Base-by-base conservation (phyloP, 768 basidiomycete species). In the Panellus pusillus region DNA sequence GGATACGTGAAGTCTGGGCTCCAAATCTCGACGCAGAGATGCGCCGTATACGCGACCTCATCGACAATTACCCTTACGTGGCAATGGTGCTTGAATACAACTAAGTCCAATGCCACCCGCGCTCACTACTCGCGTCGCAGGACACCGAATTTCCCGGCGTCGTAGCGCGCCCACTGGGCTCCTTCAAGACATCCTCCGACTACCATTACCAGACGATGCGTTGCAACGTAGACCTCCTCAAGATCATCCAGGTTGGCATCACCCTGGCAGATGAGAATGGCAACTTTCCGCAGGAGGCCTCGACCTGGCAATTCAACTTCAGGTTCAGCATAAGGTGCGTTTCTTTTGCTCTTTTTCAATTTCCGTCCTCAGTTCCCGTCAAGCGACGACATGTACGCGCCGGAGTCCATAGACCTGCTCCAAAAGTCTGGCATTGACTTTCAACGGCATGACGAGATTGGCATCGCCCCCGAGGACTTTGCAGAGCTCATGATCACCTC, bases 191-290 rank as follows among this genome's bases (percentile, higher is more conserved):
- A 0, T 93, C 93, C 11, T 93, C 93, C 18, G 97, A 99, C 72
- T 98, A 98, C 67, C 96, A 98, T 72, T 99, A 98, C 72, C 97
- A 99, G 72, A 99, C 97, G 2, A 96, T 99, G 90, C 87, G 97
- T 56, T 97, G 95, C 75, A 99, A 99, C 72, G 97, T 98, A 65
- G 97, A 99, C 79, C 77, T 98, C 44, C 80, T 99, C 61, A 93
- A 93, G 75, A 91, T 98, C 72, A 98, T 99, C 46, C 97, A 99
- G 74, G 85, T 98, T 56, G 97, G 97, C 6, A 81, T 99, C 60
- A 97, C 97, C 6, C 76, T 99, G 27, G 88, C 91, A 37, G 93
- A 98, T 69, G 93, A 95, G 68, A 84, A 97, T 29, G 97, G 97
- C 5, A 88, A 94, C 66, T 85, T 87, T 52, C 93, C 95, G 11